Evolutionary conservation across 1,139 yeast genomes (phyloP).

Genomic region (Pneumocystis jirovecii): DNA sequence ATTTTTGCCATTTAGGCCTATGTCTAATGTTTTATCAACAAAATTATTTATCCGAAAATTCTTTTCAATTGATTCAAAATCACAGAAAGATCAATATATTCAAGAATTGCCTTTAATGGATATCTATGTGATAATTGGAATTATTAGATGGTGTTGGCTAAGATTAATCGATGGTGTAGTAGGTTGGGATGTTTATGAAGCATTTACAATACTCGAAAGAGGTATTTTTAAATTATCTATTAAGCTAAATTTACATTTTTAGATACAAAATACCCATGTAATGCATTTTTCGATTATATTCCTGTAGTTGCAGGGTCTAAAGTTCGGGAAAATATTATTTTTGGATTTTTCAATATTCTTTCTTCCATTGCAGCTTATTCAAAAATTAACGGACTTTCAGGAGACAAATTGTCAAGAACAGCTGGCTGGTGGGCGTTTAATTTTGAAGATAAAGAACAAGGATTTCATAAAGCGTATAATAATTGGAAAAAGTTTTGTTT

Average conservation of each 20-base stretch:
- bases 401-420: constrained; percentile 65
- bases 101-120: constrained; percentile 22
- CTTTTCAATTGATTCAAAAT: not conserved
- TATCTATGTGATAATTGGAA: constrained; percentile 20
- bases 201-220: constrained; percentile 50
- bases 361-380: constrained; percentile 75
- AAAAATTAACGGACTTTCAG: constrained; percentile 61
- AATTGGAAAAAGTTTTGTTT: not conserved
- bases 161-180: constrained; percentile 62
- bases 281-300: constrained; percentile 9
- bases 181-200: constrained; percentile 72
- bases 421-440: constrained; percentile 85
- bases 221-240: constrained; percentile 20
- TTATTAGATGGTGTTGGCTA: constrained; percentile 41
- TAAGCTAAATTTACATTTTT: not conserved
- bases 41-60: not conserved
- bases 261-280: constrained; percentile 9
- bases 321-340: constrained; percentile 39
- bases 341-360: constrained; percentile 68
- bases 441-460: constrained; percentile 1
- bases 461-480: not conserved
- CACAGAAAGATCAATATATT: constrained; percentile 17
- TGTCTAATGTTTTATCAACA: not conserved
- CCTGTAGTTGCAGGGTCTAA: constrained; percentile 8
- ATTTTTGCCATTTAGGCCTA: not conserved